These are phyloP conservation scores for Exophiala sp. DNA, from an alignment of 2,329 filamentous ascomycete species.

Conservation along the genomic window DNA sequence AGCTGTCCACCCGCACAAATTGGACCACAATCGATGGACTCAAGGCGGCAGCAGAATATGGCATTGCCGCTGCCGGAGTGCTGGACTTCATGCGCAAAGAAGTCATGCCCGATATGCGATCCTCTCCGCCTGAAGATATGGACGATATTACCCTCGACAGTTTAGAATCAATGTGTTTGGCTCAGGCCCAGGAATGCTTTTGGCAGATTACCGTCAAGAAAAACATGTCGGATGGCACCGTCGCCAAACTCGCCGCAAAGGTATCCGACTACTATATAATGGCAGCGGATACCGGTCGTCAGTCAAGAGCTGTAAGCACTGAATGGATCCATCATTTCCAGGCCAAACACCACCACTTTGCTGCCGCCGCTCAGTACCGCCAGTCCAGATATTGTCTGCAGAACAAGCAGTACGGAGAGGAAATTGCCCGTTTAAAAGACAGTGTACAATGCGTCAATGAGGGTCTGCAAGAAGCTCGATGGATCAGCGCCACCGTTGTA, in stretches of 20 bases:
- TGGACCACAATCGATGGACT: constrained; percentile 75
- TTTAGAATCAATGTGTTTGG: constrained; percentile 76
- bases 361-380: constrained; percentile 88
- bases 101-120: constrained; percentile 77
- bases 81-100: constrained; percentile 71
- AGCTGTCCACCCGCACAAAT: constrained; percentile 79
- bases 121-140: constrained; percentile 91
- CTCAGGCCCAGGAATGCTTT: constrained; percentile 94
- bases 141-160: constrained; percentile 82
- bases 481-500: constrained; percentile 76
- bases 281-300: constrained; percentile 79
- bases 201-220: constrained; percentile 98
- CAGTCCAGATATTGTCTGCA: constrained; percentile 88
- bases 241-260: constrained; percentile 84
- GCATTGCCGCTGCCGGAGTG: constrained; percentile 81
- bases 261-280: constrained; percentile 87
- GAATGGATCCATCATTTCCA: constrained; percentile 98
- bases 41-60: constrained; percentile 84
- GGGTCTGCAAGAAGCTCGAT: constrained; percentile 77
- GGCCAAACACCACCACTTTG: constrained; percentile 96
- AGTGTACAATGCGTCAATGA: constrained; percentile 79
- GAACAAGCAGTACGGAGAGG: constrained; percentile 91
- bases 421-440: constrained; percentile 81
- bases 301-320: constrained; percentile 83
- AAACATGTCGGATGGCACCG: constrained; percentile 83